Conservation (phyloP, 768 basidiomycete genomes). For the Paxillus rubicundulus region DNA sequence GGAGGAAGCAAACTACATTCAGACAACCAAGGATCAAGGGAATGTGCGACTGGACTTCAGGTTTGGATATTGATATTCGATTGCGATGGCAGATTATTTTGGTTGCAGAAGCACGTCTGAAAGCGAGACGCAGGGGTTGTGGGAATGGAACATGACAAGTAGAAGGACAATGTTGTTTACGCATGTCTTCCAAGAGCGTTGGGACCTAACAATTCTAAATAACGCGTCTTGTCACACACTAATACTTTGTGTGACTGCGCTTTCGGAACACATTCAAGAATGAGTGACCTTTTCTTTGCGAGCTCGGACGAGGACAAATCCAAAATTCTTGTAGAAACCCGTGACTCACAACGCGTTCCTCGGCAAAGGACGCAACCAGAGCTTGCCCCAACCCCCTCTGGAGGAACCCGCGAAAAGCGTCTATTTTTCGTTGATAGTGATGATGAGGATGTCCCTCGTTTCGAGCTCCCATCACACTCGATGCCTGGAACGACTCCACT, state of each 20-base stretch:
- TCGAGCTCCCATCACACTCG: conserved; percentile 4
- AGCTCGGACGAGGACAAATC: conserved; percentile 49
- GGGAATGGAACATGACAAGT: too few relatives aligned
- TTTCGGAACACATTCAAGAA: conserved; percentile 1
- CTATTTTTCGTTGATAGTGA: conserved; percentile 45
- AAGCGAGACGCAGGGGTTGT: too few relatives aligned
- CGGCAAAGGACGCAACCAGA: conserved; percentile 1
- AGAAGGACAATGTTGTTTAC: not conserved
- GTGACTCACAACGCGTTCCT: conserved; percentile 8
- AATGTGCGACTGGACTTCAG: conserved; percentile 59
- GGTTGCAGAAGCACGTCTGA: not conserved
- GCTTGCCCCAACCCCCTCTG: conserved; percentile 4
- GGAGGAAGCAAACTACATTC: conserved; percentile 56
- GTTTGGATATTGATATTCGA: conserved; percentile 45
- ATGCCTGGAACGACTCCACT: conserved; percentile 19
- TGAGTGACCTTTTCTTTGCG: conserved; percentile 52
- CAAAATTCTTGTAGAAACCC: not conserved
- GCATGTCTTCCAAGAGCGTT: conserved; percentile 2
- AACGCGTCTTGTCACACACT: conserved; percentile 15
- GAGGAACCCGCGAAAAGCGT: conserved; percentile 26
- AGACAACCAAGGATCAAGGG: conserved; percentile 58
- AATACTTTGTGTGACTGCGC: conserved; percentile 5
- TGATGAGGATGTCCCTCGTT: conserved; percentile 35
- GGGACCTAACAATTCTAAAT: conserved; percentile 24
- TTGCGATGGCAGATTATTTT: not conserved